Percentiles rank a stretch among this genome's conserved stretches.
phyloP scores from a whole-genome alignment of 805 yeast species.

The Metschnikowia colocasiae region DNA sequence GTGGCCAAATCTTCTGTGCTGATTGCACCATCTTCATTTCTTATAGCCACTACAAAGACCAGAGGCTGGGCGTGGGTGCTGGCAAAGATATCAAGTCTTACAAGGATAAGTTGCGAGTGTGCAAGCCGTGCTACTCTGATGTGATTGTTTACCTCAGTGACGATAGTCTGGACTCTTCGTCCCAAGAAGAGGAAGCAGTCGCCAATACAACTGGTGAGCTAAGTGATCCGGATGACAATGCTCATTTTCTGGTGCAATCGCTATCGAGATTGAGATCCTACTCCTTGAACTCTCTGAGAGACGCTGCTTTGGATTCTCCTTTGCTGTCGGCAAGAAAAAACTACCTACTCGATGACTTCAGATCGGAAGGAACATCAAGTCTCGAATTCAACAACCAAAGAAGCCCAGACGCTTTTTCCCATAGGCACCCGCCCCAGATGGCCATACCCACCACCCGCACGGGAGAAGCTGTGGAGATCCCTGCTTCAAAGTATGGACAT shows the following conservation, averaged over 20 bases:
- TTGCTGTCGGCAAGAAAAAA: constrained; percentile 11
- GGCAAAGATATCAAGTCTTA: constrained; percentile 33
- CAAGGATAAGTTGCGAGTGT: constrained; percentile 70
- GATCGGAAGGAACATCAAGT: constrained; percentile 1
- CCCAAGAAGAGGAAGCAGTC: constrained; percentile 16
- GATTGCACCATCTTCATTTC: constrained; percentile 68
- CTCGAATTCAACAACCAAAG: constrained; percentile 6
- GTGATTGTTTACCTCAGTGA: constrained; percentile 69
- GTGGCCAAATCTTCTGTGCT: constrained; percentile 93
- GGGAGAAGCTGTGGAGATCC: constrained; percentile 77
- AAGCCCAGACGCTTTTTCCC: constrained; percentile 17
- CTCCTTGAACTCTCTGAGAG: constrained; percentile 25
- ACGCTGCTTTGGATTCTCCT: constrained; percentile 19
- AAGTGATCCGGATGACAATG: neutral
- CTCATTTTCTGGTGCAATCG: constrained; percentile 13
- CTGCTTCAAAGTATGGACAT: constrained; percentile 25
- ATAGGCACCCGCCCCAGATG: constrained; percentile 45
- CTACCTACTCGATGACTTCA: constrained; percentile 1
- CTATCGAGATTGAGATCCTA: constrained; percentile 28
- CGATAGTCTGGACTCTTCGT: constrained; percentile 44
- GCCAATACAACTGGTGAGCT: neutral
- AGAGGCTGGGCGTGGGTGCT: constrained; percentile 21
- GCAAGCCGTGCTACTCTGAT: constrained; percentile 70
- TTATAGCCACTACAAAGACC: constrained; percentile 50
- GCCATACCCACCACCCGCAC: constrained; percentile 78